Conservation (phyloP, 2,329 filamentous ascomycete genomes). For the Cordyceps pruinosa region DNA sequence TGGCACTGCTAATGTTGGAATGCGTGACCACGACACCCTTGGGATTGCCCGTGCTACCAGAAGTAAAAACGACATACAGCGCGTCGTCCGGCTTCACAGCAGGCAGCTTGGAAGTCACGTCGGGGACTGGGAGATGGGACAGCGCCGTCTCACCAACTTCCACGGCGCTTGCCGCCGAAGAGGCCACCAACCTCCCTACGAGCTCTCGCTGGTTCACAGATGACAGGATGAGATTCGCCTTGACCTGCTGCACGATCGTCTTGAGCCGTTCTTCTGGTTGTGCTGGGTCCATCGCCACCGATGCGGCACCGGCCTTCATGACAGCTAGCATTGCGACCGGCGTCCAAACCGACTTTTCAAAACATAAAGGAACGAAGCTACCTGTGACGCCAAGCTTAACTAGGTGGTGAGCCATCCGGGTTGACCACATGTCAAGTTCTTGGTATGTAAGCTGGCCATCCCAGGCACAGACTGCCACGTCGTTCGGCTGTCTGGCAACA, state of each 20-base stretch:
- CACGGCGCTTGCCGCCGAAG: background rate
- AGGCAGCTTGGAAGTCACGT: background rate
- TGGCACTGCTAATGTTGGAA: constrained; percentile 14
- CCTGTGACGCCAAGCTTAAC: background rate
- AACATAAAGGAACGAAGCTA: background rate
- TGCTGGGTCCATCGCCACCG: constrained; percentile 1
- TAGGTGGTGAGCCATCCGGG: constrained; percentile 9
- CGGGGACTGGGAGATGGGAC: background rate
- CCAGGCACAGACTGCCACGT: constrained; percentile 3
- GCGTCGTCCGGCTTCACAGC: background rate
- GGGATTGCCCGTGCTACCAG: constrained; percentile 14
- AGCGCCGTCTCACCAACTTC: background rate
- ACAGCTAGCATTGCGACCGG: constrained; percentile 4
- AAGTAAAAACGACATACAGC: constrained; percentile 18
- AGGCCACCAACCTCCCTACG: background rate
- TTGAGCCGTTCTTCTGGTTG: constrained; percentile 2
- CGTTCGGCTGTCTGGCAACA: background rate
- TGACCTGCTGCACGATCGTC: background rate
- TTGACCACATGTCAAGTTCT: constrained; percentile 12
- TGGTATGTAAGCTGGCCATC: constrained; percentile 14
- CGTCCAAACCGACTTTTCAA: constrained; percentile 2
- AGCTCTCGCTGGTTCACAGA: background rate
- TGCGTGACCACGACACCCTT: constrained; percentile 21
- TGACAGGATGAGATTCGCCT: background rate
- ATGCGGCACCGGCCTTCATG: background rate